Percentiles rank a stretch among this genome's conserved stretches.
Evolutionary conservation across 495 filamentous ascomycete species (phyloP).

Genomic region (Endocarpon pusillum): DNA sequence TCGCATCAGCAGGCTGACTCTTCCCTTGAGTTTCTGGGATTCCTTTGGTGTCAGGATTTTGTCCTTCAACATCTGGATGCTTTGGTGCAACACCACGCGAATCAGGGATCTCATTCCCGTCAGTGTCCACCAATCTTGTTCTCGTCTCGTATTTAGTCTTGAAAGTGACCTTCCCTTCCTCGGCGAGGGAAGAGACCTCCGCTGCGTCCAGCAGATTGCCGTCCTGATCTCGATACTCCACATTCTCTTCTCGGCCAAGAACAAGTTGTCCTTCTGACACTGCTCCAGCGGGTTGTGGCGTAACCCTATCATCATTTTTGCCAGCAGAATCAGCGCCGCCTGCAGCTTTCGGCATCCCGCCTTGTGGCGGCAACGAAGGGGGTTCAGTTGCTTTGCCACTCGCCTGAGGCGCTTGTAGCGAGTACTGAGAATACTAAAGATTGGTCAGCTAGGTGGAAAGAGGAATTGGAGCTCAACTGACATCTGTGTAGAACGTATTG

Average conservation of each 20-base stretch:
- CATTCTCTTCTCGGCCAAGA: constrained; percentile 55
- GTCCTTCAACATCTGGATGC: constrained; percentile 69
- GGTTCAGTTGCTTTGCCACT: not conserved
- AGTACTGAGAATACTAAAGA: constrained; percentile 16
- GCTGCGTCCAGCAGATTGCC: constrained; percentile 74
- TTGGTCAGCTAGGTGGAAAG: constrained; percentile 3
- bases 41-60: constrained; percentile 43
- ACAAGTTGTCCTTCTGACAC: constrained; percentile 32
- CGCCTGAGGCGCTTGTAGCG: constrained; percentile 3
- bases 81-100: constrained; percentile 46
- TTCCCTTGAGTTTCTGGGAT: constrained; percentile 8
- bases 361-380: not conserved
- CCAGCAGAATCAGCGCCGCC: constrained; percentile 10
- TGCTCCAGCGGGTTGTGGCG: constrained; percentile 18
- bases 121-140: constrained; percentile 55
- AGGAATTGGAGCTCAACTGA: constrained; percentile 30
- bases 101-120: constrained; percentile 51
- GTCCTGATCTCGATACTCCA: constrained; percentile 90
- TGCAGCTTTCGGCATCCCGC: constrained; percentile 1
- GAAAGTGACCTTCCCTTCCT: constrained; percentile 75
- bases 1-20: constrained; percentile 6
- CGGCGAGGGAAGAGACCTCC: constrained; percentile 62
- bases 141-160: constrained; percentile 86
- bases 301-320: constrained; percentile 22
- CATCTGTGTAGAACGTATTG: constrained; percentile 73